These are phyloP conservation scores for Allium sativum DNA, from an alignment of 106 monocot species.

Conservation along the genomic window DNA sequence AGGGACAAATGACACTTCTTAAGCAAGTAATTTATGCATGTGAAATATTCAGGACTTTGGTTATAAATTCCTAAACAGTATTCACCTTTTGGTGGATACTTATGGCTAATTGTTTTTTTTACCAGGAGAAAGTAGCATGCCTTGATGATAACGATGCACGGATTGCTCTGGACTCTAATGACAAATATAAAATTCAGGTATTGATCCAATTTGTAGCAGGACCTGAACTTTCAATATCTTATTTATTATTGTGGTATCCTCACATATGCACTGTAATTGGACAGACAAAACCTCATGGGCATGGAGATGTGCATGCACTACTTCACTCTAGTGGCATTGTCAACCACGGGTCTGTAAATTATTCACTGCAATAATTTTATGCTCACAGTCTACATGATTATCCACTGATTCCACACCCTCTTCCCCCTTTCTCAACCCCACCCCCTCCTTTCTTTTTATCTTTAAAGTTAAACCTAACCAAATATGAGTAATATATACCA, in stretches of 20 bases:
- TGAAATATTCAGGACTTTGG: too few species aligned
- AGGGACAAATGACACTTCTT: constrained; percentile 75
- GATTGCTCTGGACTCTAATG: constrained; percentile 68
- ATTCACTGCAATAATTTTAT: background rate
- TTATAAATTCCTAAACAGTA: constrained; percentile 4
- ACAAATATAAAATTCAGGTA: constrained; percentile 96
- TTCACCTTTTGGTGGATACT: background rate
- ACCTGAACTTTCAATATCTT: too few species aligned
- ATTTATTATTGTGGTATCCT: too few species aligned
- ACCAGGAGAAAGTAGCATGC: constrained; percentile 96
- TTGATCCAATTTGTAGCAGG: too few species aligned
- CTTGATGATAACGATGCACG: constrained; percentile 93
- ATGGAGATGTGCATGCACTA: constrained; percentile 95
- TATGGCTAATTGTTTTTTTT: constrained; percentile 7
- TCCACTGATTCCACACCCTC: too few species aligned
- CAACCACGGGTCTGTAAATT: constrained; percentile 38
- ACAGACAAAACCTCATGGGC: constrained; percentile 99
- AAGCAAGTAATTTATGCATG: constrained; percentile 88
- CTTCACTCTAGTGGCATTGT: constrained; percentile 90
- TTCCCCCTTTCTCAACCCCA: too few species aligned
- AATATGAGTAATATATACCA: too few species aligned
- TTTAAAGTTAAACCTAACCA: too few species aligned
- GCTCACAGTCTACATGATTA: background rate
- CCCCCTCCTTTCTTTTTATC: too few species aligned
- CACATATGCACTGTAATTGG: constrained; percentile 10